These are phyloP conservation scores for Vaccinium myrtillus DNA, from an alignment of 148 eudicot genomes.

Conservation along the genomic window DNA sequence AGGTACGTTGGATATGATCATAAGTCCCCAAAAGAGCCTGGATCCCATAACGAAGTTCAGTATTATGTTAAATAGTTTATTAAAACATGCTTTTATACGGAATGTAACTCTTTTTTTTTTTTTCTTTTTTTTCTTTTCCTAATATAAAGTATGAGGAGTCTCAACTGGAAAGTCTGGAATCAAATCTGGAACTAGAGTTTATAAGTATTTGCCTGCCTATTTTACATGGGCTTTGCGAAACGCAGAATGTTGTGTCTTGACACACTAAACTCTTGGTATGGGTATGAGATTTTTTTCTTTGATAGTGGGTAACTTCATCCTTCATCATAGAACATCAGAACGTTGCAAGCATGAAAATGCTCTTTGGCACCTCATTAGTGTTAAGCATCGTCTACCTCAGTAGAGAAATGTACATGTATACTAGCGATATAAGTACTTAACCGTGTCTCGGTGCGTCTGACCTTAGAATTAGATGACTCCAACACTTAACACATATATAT, in stretches of 20 bases:
- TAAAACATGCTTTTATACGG: no score
- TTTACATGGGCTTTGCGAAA: no score
- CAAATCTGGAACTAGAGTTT: background rate
- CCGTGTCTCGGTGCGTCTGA: background rate
- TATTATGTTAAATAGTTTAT: no score
- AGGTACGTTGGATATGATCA: background rate
- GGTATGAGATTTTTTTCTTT: background rate
- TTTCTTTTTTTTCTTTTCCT: background rate
- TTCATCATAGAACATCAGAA: background rate
- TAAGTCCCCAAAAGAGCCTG: background rate
- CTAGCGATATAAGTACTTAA: background rate
- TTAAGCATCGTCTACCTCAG: background rate
- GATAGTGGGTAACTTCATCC: background rate
- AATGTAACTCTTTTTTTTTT: background rate
- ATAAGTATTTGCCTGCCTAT: background rate
- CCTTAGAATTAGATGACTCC: background rate
- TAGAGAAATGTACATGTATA: background rate
- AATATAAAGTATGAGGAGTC: background rate
- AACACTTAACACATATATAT: background rate
- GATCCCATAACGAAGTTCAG: background rate
- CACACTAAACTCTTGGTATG: background rate
- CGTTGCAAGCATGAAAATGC: background rate
- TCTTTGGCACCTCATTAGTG: background rate
- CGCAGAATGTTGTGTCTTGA: no score
- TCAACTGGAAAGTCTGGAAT: background rate